These are phyloP conservation scores for Trichaptum fuscoviolaceum DNA, from an alignment of 768 basidiomycete genomes.

Conservation along the genomic window DNA sequence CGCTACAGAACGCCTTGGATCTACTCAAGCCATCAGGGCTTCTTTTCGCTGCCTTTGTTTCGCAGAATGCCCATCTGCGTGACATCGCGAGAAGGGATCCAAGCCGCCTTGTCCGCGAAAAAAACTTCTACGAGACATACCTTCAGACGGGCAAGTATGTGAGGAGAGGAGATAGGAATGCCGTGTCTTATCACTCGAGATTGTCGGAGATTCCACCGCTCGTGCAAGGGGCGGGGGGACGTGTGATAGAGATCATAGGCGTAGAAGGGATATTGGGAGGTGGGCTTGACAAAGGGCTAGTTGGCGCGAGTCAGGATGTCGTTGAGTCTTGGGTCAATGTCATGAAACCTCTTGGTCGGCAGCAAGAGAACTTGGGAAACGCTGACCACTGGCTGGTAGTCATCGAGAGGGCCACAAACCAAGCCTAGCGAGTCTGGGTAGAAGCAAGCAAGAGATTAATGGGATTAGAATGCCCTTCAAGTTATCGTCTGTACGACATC, in stretches of 20 bases:
- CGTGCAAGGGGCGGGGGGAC: slow-evolving; percentile 6
- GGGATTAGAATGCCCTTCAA: background rate
- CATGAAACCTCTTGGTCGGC: slow-evolving; percentile 2
- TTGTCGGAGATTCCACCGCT: slow-evolving; percentile 5
- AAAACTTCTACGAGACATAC: slow-evolving; percentile 15
- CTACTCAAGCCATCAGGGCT: slow-evolving; percentile 13
- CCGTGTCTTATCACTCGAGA: background rate
- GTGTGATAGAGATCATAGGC: slow-evolving; percentile 14
- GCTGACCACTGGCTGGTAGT: slow-evolving; percentile 4
- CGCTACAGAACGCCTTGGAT: slow-evolving; percentile 13
- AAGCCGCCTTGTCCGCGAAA: slow-evolving; percentile 8
- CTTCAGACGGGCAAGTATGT: slow-evolving; percentile 11
- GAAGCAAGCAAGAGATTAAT: background rate
- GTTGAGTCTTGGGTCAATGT: background rate
- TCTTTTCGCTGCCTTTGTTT: slow-evolving; percentile 16
- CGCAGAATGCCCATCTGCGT: slow-evolving; percentile 16
- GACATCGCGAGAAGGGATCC: slow-evolving; percentile 15
- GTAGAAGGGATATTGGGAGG: slow-evolving; percentile 16
- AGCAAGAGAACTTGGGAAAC: slow-evolving; percentile 3
- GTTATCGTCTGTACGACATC: background rate
- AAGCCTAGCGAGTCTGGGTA: background rate
- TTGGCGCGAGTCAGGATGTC: background rate
- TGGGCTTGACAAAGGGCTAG: slow-evolving; percentile 11
- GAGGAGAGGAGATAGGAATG: background rate
- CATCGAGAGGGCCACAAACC: background rate